These are phyloP conservation scores for Yarrowia osloensis DNA, from an alignment of 805 yeast genomes.

Conservation along the genomic window DNA sequence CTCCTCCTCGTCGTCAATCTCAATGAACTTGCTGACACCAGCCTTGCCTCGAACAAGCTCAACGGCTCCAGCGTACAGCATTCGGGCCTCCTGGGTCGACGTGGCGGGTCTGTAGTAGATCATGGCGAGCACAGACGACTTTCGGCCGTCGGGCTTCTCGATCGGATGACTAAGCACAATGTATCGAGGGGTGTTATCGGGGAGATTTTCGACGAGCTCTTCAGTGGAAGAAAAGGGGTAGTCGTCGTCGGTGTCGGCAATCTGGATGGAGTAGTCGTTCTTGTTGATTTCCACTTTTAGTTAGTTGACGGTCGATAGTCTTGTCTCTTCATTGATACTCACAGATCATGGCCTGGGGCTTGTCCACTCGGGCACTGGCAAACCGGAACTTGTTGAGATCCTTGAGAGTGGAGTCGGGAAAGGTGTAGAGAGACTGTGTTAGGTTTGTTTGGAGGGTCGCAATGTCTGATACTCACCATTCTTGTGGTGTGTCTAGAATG, in stretches of 20 bases:
- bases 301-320: background rate
- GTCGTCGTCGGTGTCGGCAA: slow-evolving; percentile 46
- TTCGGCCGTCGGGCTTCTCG: slow-evolving; percentile 68
- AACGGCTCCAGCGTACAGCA: slow-evolving; percentile 90
- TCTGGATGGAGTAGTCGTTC: slow-evolving; percentile 32
- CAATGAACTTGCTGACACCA: slow-evolving; percentile 68
- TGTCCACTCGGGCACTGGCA: slow-evolving; percentile 63
- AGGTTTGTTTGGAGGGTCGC: background rate
- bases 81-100: slow-evolving; percentile 74
- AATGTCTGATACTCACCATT: slow-evolving; percentile 4
- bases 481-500: background rate
- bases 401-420: slow-evolving; percentile 61
- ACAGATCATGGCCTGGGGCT: slow-evolving; percentile 64
- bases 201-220: slow-evolving; percentile 72
- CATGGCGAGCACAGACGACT: slow-evolving; percentile 71
- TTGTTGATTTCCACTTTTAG: slow-evolving; percentile 29
- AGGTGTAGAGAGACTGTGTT: slow-evolving; percentile 53
- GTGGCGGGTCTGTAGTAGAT: slow-evolving; percentile 90
- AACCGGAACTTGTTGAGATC: slow-evolving; percentile 71
- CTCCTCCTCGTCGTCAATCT: slow-evolving; percentile 69
- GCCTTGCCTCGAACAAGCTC: slow-evolving; percentile 76
- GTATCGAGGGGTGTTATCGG: slow-evolving; percentile 79
- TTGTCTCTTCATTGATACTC: slow-evolving; percentile 36
- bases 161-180: slow-evolving; percentile 76
- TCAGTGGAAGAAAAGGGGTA: slow-evolving; percentile 55